phyloP scores from a whole-genome alignment of 1,284 basidiomycete genomes.

The Exobasidium cylindrosporum region DNA sequence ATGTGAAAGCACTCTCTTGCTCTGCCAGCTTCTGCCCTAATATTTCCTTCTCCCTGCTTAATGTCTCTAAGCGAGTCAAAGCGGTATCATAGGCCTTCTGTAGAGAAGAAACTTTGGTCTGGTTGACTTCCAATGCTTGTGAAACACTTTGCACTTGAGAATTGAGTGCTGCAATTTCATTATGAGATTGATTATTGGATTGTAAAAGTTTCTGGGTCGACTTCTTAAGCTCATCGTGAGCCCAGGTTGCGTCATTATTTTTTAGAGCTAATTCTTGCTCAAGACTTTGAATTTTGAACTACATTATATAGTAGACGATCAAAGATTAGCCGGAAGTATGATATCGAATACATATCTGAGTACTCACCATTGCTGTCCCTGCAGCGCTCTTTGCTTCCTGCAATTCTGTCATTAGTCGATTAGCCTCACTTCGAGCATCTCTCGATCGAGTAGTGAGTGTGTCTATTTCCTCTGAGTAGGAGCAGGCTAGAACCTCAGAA shows the following conservation, averaged over 20 bases:
- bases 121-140: constrained; percentile 65
- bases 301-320: no score
- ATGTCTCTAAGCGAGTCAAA: constrained; percentile 67
- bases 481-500: constrained; percentile 12
- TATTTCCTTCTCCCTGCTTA: constrained; percentile 56
- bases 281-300: constrained; percentile 77
- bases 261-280: constrained; percentile 73
- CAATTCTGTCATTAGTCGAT: constrained; percentile 33
- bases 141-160: constrained; percentile 67
- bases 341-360: no score
- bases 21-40: constrained; percentile 64
- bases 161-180: constrained; percentile 63
- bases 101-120: constrained; percentile 67
- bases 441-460: constrained; percentile 28
- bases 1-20: constrained; percentile 71
- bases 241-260: constrained; percentile 68
- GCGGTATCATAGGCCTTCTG: constrained; percentile 69
- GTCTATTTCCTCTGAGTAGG: constrained; percentile 46
- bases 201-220: constrained; percentile 32
- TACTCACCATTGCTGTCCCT: constrained; percentile 35
- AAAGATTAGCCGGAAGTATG: no score
- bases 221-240: constrained; percentile 40
- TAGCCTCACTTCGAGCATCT: constrained; percentile 40
- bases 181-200: constrained; percentile 29
- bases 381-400: constrained; percentile 41